Conservation (phyloP, 2,329 filamentous ascomycete genomes). For the Xylariaceae sp. region DNA sequence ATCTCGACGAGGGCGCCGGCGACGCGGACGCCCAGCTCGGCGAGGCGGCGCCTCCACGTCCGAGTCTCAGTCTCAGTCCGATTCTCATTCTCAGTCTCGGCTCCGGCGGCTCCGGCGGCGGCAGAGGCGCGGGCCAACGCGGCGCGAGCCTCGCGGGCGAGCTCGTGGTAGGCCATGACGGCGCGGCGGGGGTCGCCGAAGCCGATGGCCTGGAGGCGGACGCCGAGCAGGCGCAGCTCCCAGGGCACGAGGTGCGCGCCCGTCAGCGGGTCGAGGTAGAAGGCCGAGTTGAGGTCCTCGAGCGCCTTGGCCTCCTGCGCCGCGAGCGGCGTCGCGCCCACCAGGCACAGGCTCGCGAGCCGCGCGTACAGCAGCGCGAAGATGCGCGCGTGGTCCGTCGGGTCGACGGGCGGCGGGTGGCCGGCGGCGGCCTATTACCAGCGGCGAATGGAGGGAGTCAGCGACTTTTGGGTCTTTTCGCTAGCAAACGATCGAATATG, state of each 20-base stretch:
- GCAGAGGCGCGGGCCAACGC: constrained; percentile 42
- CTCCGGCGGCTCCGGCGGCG: constrained; percentile 43
- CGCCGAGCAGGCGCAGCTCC: constrained; percentile 73
- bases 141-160: constrained; percentile 68
- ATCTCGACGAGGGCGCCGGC: constrained; percentile 70
- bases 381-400: constrained; percentile 56
- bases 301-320: constrained; percentile 59
- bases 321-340: constrained; percentile 63
- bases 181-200: constrained; percentile 78
- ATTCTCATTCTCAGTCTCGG: too few species aligned
- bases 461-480: too few species aligned
- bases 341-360: constrained; percentile 72
- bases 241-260: constrained; percentile 71
- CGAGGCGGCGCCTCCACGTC: constrained; percentile 66
- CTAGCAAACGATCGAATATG: too few species aligned
- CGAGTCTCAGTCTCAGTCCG: too few species aligned
- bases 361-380: constrained; percentile 75
- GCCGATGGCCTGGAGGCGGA: constrained; percentile 77
- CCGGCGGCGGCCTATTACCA: too few species aligned
- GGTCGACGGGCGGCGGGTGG: constrained; percentile 27
- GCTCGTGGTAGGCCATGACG: constrained; percentile 84
- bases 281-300: constrained; percentile 51
- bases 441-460: too few species aligned
- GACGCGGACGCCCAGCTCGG: constrained; percentile 65
- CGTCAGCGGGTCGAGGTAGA: constrained; percentile 47